Evolutionary conservation across 805 yeast genomes (phyloP), one percentile per base, ranked within the genome.

Genomic region (Phaffomyces opuntiae): DNA sequence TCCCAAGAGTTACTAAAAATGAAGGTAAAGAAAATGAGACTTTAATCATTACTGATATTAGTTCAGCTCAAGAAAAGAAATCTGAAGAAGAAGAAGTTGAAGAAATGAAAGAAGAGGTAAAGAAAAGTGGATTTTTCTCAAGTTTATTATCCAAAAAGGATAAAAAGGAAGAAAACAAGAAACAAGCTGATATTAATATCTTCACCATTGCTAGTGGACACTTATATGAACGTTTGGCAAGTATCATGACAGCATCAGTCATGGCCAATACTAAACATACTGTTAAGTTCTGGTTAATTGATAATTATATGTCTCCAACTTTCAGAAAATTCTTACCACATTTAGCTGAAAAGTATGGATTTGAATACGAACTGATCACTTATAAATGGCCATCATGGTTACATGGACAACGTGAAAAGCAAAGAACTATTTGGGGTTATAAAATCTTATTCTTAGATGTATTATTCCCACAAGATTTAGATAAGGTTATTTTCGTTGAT

Each of bases 301-400:
- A 87, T 52, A 83, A 86, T 61, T 87, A 78, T 57, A 69, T 87
- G 71, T 82, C 95, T 24, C 81, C 89, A 36, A 66, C 77, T 4
- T 80, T 90, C 57, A 80, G 76, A 58, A 57, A 66, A 27, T 74
- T 78, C 41, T 58, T 87, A n/a, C 85, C 87, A 0, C 51, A 57
- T 14, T 56, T 87, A 45, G 81, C 95, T 0, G 61, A 67, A 16
- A 59, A 74, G 44, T 77, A 75, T 56, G 78, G 79, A 1, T 84
- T 87, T 57, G 74, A 82, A 41, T 86, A 81, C 57, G 91, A 88
- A 55, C 64, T 88, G 39, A 70, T 93, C n/a, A 78, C 84, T 1
- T 91, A 86, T 62, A 83, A 84, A 51, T 91, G 99, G 99, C 99
- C 99, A 13, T 62, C 70, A 9, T 91, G 97, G 96, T 68, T 91